Evolutionary conservation across 768 basidiomycete species (phyloP).

Genomic region (Trametes elegans): DNA sequence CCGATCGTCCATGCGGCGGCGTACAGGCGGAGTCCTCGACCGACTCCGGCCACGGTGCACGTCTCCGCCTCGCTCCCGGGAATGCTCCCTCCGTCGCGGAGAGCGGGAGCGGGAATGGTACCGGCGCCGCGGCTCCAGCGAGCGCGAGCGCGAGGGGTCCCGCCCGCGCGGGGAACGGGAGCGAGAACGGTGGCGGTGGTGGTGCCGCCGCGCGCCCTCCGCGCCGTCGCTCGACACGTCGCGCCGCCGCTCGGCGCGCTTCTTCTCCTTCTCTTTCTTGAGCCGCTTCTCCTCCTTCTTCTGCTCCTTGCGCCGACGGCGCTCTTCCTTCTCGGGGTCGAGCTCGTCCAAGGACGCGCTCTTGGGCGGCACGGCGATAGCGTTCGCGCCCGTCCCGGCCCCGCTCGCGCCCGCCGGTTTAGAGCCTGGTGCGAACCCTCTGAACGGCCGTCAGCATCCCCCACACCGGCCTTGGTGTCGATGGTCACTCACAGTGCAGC

Average conservation of each 20-base stretch:
- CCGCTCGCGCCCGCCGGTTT: constrained; percentile 18
- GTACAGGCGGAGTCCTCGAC: constrained; percentile 19
- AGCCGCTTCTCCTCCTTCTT: constrained; percentile 58
- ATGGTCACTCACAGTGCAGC: constrained; percentile 64
- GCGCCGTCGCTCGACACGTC: constrained; percentile 14
- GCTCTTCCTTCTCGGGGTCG: constrained; percentile 34
- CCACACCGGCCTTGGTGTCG: neutral
- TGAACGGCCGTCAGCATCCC: constrained; percentile 27
- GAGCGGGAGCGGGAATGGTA: constrained; percentile 34
- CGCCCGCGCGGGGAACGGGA: constrained; percentile 16
- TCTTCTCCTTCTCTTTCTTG: constrained; percentile 44
- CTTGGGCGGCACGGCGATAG: constrained; percentile 26
- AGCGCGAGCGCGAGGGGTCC: constrained; percentile 22
- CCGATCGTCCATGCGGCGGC: constrained; percentile 15
- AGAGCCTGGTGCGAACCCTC: constrained; percentile 62
- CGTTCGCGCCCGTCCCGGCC: constrained; percentile 31
- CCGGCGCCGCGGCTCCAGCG: constrained; percentile 4
- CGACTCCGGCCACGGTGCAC: constrained; percentile 11
- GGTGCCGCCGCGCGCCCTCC: constrained; percentile 7
- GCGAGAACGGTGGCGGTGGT: constrained; percentile 2
- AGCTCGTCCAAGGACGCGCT: constrained; percentile 8
- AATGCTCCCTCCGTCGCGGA: constrained; percentile 23
- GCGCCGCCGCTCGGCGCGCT: constrained; percentile 32
- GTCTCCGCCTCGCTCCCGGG: constrained; percentile 4
- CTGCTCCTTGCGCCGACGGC: constrained; percentile 38